Conservation (phyloP, 441 rosid species). For the Pelargonium hybrid region DNA sequence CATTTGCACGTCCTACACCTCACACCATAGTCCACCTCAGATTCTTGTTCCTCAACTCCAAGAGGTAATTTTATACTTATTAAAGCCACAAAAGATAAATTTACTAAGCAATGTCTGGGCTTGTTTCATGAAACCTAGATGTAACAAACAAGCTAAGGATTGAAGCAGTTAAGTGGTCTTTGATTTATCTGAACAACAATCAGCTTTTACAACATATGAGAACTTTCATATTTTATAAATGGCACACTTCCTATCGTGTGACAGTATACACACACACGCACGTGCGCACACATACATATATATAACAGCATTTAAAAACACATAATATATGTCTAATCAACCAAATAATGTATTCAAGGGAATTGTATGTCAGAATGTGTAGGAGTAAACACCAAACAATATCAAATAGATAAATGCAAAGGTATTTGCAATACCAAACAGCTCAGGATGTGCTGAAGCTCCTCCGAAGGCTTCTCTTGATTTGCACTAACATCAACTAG, state of each 20-base stretch:
- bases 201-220: neutral
- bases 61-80: neutral
- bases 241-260: neutral
- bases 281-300: neutral
- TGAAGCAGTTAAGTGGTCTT: neutral
- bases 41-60: neutral
- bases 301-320: slow-evolving; percentile 1
- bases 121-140: slow-evolving; percentile 2
- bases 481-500: slow-evolving; percentile 78
- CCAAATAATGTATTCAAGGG: neutral
- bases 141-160: slow-evolving; percentile 1
- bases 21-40: neutral
- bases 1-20: neutral
- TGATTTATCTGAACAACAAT: neutral
- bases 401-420: slow-evolving; percentile 15
- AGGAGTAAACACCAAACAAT: slow-evolving; percentile 12
- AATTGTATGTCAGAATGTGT: slow-evolving; percentile 7
- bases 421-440: slow-evolving; percentile 56
- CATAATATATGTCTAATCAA: neutral
- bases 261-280: neutral
- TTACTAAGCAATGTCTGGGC: neutral
- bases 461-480: slow-evolving; percentile 69
- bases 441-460: slow-evolving; percentile 70
- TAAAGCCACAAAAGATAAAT: neutral
- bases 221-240: neutral